Evolutionary conservation across 495 filamentous ascomycete genomes (phyloP), one percentile per base, ranked within the genome.

Genomic region (Lasiosphaeriaceae sp.): DNA sequence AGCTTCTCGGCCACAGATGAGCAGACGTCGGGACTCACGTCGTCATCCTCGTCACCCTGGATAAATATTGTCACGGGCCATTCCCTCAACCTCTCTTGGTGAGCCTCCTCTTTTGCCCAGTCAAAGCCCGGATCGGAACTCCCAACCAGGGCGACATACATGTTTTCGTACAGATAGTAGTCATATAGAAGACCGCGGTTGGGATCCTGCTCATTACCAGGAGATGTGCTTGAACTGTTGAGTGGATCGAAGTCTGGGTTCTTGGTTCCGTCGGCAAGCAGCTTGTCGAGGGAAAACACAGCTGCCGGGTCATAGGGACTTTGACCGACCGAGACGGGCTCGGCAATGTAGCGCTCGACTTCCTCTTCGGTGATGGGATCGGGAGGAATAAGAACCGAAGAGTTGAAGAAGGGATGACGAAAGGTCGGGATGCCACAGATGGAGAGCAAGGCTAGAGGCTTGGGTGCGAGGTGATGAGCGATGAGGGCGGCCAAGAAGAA

Each of bases 361-460:
- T 59, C 51, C 9, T 54, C 57, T 22, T 62, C 59, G 0, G 37
- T n/a, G 47, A 66, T 48, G 8, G 60, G 59, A 20, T 62, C 51
- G 1, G 55, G 55, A 0, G 56, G 24, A 34, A 62, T 49, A 3
- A 58, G 59, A 2, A 24, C 20, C 9, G 62, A 67, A 0, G 58
- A 62, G 44, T 62, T 62, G 54, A 65, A 65, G 51, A 67, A 67
- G 11, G 16, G 23, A 35, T 67, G 65, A 20, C 48, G 54, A 48
- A 65, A 65, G 3, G 59, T 65, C 11, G 59, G 58, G 50, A 67
- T 67, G 22, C 62, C 65, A 11, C 59, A 57, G 56, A 65, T 67
- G 39, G 65, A 64, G 24, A 67, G 52, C 31, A 67, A 49, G 14
- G 65, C 62, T 1, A 60, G 2, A 5, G 65, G 62, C 5, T 57